phyloP scores from a whole-genome alignment of 1,284 basidiomycete species.

The Ceraceosorus guamensis region DNA sequence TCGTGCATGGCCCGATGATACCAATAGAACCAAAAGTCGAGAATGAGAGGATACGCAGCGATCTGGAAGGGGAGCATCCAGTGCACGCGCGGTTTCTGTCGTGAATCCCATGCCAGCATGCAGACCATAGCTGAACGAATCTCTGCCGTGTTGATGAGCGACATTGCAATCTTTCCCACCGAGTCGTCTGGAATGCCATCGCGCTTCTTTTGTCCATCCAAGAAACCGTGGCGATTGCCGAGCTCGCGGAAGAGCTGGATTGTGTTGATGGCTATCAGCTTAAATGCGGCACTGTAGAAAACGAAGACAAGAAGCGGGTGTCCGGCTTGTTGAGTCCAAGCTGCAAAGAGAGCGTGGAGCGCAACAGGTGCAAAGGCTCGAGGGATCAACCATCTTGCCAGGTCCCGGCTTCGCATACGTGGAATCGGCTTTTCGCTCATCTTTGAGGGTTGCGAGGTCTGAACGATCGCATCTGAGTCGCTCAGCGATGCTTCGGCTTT shows the following conservation, averaged over 20 bases:
- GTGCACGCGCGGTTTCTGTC: slow-evolving; percentile 14
- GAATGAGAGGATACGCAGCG: slow-evolving; percentile 18
- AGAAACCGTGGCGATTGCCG: slow-evolving; percentile 24
- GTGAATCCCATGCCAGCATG: slow-evolving; percentile 24
- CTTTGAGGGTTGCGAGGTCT: too few relatives aligned
- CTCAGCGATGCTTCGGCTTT: too few relatives aligned
- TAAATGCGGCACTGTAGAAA: slow-evolving; percentile 14
- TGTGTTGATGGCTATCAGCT: slow-evolving; percentile 15
- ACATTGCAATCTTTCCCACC: slow-evolving; percentile 17
- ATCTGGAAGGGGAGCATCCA: slow-evolving; percentile 28
- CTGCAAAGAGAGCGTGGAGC: too few relatives aligned
- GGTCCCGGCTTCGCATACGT: too few relatives aligned
- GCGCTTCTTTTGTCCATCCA: slow-evolving; percentile 21
- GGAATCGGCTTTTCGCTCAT: too few relatives aligned
- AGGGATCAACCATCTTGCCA: too few relatives aligned
- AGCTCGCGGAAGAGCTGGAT: slow-evolving; percentile 15
- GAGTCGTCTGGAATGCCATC: slow-evolving; percentile 29
- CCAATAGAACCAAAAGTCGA: slow-evolving; percentile 43
- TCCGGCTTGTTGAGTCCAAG: too few relatives aligned
- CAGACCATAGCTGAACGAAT: slow-evolving; percentile 24
- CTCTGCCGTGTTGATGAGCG: slow-evolving; percentile 15
- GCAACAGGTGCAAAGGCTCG: too few relatives aligned
- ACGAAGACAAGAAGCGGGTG: slow-evolving; percentile 19
- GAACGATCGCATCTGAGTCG: too few relatives aligned
- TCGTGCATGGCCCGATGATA: slow-evolving; percentile 40